These are phyloP conservation scores for Sutorius eximius DNA, from an alignment of 1,284 basidiomycete genomes.

Conservation along the genomic window DNA sequence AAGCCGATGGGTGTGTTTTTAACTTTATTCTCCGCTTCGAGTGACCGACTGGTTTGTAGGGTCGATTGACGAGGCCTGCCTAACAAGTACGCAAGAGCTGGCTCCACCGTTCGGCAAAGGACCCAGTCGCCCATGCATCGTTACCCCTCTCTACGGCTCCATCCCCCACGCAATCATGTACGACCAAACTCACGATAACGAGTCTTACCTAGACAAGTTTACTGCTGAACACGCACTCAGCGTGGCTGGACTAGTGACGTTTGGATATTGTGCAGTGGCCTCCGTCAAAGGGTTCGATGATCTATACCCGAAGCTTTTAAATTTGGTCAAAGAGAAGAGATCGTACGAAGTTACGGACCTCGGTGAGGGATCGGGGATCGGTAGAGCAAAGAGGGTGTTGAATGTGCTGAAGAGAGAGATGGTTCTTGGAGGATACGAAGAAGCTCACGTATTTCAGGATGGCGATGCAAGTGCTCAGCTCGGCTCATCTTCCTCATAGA, in stretches of 20 bases:
- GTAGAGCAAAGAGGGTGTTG: slow-evolving; percentile 77
- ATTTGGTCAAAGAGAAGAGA: slow-evolving; percentile 83
- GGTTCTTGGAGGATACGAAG: slow-evolving; percentile 77
- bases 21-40: neutral
- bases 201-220: slow-evolving; percentile 84
- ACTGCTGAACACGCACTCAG: slow-evolving; percentile 92
- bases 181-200: slow-evolving; percentile 95
- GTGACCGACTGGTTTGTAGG: slow-evolving; percentile 43
- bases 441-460: slow-evolving; percentile 95
- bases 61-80: slow-evolving; percentile 88
- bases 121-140: slow-evolving; percentile 66
- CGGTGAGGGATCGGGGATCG: slow-evolving; percentile 67
- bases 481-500: neutral
- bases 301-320: slow-evolving; percentile 87
- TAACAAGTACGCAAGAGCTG: slow-evolving; percentile 75
- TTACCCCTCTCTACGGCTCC: slow-evolving; percentile 82
- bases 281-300: slow-evolving; percentile 97
- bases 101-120: slow-evolving; percentile 78
- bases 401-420: slow-evolving; percentile 90
- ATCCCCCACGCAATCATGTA: slow-evolving; percentile 89
- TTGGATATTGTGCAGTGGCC: slow-evolving; percentile 83
- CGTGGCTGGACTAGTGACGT: slow-evolving; percentile 85
- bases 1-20: slow-evolving; percentile 77
- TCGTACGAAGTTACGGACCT: slow-evolving; percentile 65
- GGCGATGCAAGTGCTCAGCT: slow-evolving; percentile 71